Evolutionary conservation across 352 stramenopile genomes (phyloP).

Genomic region (Phytophthora sp.): DNA sequence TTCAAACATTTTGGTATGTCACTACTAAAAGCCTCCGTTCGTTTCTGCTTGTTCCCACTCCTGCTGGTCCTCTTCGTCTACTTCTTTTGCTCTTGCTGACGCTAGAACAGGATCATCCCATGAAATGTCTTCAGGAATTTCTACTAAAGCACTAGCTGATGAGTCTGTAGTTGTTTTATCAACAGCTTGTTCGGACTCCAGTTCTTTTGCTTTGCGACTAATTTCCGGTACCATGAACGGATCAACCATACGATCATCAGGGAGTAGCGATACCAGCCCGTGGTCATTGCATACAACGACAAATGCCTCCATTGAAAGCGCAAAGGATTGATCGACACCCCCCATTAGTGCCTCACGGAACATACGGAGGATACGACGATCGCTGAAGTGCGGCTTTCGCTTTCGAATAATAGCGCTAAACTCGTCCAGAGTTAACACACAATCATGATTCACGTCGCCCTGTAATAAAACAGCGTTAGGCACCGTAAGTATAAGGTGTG

Average conservation of each 20-base stretch:
- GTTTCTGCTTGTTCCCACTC: conserved; percentile 1
- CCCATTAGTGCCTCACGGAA: conserved; percentile 77
- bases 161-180: background rate
- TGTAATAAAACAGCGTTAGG: too few species aligned
- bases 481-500: too few species aligned
- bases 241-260: conserved; percentile 61
- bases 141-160: background rate
- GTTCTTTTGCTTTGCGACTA: background rate
- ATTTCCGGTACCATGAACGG: conserved; percentile 43
- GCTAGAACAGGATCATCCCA: background rate
- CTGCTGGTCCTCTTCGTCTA: conserved; percentile 43
- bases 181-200: too few species aligned
- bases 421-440: conserved; percentile 71
- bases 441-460: conserved; percentile 77
- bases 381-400: conserved; percentile 64
- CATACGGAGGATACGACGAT: conserved; percentile 75
- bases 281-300: conserved; percentile 76
- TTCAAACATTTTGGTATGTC: background rate
- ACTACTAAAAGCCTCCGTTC: background rate
- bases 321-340: conserved; percentile 68
- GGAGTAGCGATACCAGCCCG: conserved; percentile 67
- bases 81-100: conserved; percentile 51
- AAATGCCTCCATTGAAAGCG: conserved; percentile 74
- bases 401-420: conserved; percentile 70
- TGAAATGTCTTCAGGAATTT: conserved; percentile 50